These are phyloP conservation scores for Cocos nucifera DNA, from an alignment of 176 grass and related monocot species.

Conservation along the genomic window DNA sequence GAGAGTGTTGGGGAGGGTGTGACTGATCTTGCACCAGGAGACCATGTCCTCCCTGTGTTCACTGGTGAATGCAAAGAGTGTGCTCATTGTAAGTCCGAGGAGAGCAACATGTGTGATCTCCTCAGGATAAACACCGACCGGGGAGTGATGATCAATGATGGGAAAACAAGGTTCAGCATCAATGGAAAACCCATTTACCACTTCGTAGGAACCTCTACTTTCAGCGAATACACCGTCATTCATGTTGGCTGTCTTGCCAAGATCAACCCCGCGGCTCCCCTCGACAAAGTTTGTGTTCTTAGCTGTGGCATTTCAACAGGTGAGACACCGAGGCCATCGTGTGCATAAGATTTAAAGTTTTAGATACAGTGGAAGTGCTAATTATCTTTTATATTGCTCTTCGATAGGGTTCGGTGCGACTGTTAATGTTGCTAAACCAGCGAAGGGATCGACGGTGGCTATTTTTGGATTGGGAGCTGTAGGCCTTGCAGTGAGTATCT, in stretches of 20 bases:
- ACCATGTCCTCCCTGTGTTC: constrained; percentile 90
- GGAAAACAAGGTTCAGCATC: constrained; percentile 45
- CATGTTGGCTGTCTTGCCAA: constrained; percentile 67
- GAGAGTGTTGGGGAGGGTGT: constrained; percentile 73
- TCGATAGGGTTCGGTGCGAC: constrained; percentile 66
- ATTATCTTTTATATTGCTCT: background rate
- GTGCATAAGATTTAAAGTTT: too few relatives aligned
- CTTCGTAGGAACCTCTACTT: constrained; percentile 74
- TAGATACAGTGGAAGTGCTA: constrained; percentile 6
- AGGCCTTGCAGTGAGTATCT: constrained; percentile 61
- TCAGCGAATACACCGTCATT: constrained; percentile 85
- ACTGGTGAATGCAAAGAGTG: constrained; percentile 88
- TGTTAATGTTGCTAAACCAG: constrained; percentile 80
- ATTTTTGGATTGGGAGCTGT: constrained; percentile 88
- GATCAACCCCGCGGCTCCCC: constrained; percentile 53
- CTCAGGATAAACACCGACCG: constrained; percentile 74
- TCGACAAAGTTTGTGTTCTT: constrained; percentile 79
- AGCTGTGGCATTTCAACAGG: constrained; percentile 79
- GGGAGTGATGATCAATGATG: constrained; percentile 62
- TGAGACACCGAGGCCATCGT: constrained; percentile 6
- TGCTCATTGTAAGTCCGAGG: constrained; percentile 62
- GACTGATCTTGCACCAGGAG: constrained; percentile 52
- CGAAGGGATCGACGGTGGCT: constrained; percentile 70
- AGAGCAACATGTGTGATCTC: constrained; percentile 93
- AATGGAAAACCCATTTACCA: constrained; percentile 65